Conservation (phyloP, 768 basidiomycete species). For the Sistotremastrum niveocremeum region DNA sequence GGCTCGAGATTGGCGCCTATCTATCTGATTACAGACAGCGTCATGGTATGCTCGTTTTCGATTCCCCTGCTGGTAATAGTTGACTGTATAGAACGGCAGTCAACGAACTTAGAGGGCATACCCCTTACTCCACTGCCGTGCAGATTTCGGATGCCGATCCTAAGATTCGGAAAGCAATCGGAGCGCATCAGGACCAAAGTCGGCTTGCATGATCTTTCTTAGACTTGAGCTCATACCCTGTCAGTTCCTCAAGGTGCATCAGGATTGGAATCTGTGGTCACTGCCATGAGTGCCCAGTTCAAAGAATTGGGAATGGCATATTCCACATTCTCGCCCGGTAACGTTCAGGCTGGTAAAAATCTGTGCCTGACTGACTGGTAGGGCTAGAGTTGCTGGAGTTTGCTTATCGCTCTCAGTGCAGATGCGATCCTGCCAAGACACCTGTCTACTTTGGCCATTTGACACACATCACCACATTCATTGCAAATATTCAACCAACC, state of each 20-base stretch:
- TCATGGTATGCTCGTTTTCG: slow-evolving; percentile 20
- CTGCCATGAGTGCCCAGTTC: too few species aligned
- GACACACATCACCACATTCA: slow-evolving; percentile 32
- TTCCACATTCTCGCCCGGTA: neutral
- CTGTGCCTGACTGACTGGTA: slow-evolving; percentile 38
- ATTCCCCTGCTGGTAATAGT: slow-evolving; percentile 1
- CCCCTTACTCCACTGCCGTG: neutral
- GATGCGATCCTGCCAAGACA: slow-evolving; percentile 61
- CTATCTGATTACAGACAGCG: slow-evolving; percentile 40
- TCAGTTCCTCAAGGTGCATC: slow-evolving; percentile 37
- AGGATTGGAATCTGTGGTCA: too few species aligned
- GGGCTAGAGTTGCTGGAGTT: slow-evolving; percentile 55
- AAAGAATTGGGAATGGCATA: too few species aligned
- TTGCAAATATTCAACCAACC: slow-evolving; percentile 30
- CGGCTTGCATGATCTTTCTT: slow-evolving; percentile 11
- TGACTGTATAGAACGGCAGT: slow-evolving; percentile 2
- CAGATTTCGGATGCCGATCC: neutral
- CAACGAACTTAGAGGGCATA: slow-evolving; percentile 1
- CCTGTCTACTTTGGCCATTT: slow-evolving; percentile 50
- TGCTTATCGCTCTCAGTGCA: slow-evolving; percentile 68
- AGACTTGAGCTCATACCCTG: neutral
- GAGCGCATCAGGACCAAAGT: slow-evolving; percentile 73
- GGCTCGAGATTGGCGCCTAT: slow-evolving; percentile 68
- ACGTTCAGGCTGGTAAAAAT: slow-evolving; percentile 26
- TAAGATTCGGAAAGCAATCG: slow-evolving; percentile 46